Conservation (phyloP, 768 basidiomycete species). For the Leucosporidium scottii region DNA sequence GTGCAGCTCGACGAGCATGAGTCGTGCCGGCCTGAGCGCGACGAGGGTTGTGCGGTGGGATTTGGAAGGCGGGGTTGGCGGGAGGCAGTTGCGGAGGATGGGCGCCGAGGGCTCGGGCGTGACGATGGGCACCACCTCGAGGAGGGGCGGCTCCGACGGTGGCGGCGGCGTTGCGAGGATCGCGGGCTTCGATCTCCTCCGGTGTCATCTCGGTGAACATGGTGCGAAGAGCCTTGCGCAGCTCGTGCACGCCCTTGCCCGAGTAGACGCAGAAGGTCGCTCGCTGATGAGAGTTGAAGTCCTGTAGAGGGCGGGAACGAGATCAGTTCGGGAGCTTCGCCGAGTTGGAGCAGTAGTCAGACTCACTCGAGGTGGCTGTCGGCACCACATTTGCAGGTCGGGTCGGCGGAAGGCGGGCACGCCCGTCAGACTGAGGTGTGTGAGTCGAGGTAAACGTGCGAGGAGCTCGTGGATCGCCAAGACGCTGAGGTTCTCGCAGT, state of each 20-base stretch:
- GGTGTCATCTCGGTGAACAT: conserved; percentile 7
- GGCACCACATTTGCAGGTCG: conserved; percentile 82
- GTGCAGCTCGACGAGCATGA: too few relatives aligned
- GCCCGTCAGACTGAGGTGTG: conserved; percentile 96
- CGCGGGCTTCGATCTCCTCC: conserved; percentile 5
- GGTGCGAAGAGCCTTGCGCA: conserved; percentile 60
- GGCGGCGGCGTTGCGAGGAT: not conserved
- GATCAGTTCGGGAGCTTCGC: not conserved
- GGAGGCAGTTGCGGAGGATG: not conserved
- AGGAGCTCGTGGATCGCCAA: conserved; percentile 85
- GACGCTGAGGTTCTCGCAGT: conserved; percentile 91
- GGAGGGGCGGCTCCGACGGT: not conserved
- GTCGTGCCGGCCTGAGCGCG: too few relatives aligned
- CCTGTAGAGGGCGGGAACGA: conserved; percentile 49
- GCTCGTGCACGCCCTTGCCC: conserved; percentile 74
- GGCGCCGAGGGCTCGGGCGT: not conserved
- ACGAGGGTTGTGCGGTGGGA: not conserved
- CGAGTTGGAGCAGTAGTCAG: too few relatives aligned
- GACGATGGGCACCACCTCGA: not conserved
- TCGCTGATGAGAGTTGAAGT: conserved; percentile 84
- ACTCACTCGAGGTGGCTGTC: conserved; percentile 74
- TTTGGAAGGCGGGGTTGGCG: not conserved
- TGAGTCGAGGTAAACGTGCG: conserved; percentile 78
- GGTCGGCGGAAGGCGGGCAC: conserved; percentile 78
- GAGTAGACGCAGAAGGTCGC: conserved; percentile 94